Percentiles rank a stretch among this genome's conserved stretches.
phyloP scores from a whole-genome alignment of 1,284 basidiomycete genomes.

The Pascua sp. region DNA sequence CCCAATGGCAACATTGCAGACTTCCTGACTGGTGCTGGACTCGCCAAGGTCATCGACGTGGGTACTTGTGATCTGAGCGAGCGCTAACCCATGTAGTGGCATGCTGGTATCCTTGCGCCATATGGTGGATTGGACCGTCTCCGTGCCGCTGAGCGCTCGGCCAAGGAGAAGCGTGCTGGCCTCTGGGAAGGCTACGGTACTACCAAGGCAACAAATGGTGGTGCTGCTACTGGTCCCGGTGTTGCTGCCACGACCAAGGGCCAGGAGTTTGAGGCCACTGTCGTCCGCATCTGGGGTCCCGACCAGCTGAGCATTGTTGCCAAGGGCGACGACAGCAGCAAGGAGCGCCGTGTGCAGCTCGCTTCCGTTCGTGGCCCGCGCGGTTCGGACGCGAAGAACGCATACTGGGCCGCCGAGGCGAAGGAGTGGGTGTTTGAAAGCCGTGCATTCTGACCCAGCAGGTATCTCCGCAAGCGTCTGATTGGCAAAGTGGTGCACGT shows the following conservation, averaged over 20 bases:
- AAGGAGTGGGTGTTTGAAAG: slow-evolving; percentile 61
- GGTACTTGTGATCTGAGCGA: slow-evolving; percentile 3
- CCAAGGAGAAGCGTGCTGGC: slow-evolving; percentile 74
- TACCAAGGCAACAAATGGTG: slow-evolving; percentile 53
- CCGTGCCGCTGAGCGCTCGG: slow-evolving; percentile 74
- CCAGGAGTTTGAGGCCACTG: slow-evolving; percentile 72
- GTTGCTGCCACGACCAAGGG: slow-evolving; percentile 49
- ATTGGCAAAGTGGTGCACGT: slow-evolving; percentile 86
- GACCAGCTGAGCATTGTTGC: slow-evolving; percentile 83
- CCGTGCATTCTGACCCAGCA: slow-evolving; percentile 8
- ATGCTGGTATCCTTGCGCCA: slow-evolving; percentile 85
- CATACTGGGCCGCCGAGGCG: slow-evolving; percentile 85
- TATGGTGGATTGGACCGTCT: slow-evolving; percentile 78
- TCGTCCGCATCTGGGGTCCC: slow-evolving; percentile 83
- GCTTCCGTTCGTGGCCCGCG: slow-evolving; percentile 86
- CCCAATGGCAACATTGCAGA: slow-evolving; percentile 94
- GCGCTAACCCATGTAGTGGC: slow-evolving; percentile 60
- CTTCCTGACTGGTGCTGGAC: slow-evolving; percentile 74
- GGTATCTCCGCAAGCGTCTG: slow-evolving; percentile 82
- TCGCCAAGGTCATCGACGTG: slow-evolving; percentile 83
- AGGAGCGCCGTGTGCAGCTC: slow-evolving; percentile 80
- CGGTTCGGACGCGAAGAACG: slow-evolving; percentile 79
- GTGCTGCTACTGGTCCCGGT: slow-evolving; percentile 21
- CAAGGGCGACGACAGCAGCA: slow-evolving; percentile 58
- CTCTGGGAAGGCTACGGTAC: slow-evolving; percentile 67